phyloP scores from a whole-genome alignment of 345 rosid species.

The Isatis tinctoria region DNA sequence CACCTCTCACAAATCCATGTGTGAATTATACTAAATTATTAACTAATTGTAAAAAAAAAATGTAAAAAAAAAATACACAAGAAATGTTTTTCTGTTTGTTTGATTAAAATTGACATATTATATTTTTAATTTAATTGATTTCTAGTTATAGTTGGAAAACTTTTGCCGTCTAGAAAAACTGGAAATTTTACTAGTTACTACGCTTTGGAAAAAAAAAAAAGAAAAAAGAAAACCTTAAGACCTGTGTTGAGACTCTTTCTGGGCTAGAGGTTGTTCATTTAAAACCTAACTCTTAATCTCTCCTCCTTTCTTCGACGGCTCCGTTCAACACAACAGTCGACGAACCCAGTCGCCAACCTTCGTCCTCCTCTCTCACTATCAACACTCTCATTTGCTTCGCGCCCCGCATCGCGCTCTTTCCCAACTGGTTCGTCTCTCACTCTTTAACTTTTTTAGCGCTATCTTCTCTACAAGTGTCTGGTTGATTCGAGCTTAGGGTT shows the following conservation, averaged over 20 bases:
- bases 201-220: not conserved
- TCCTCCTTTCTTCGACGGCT: not conserved
- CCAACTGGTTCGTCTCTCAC: slow-evolving; percentile 5
- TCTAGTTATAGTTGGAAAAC: too few relatives aligned
- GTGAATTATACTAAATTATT: too few relatives aligned
- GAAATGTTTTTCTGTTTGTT: too few relatives aligned
- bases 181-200: not conserved
- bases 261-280: not conserved
- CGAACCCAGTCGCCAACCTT: slow-evolving; percentile 3
- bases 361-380: not conserved
- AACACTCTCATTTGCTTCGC: not conserved
- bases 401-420: not conserved
- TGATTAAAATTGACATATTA: too few relatives aligned
- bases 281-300: slow-evolving; percentile 20
- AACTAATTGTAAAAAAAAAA: not conserved
- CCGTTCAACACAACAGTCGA: slow-evolving; percentile 1
- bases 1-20: not conserved
- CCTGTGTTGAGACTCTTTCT: not conserved
- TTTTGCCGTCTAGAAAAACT: too few relatives aligned
- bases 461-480: not conserved
- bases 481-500: slow-evolving; percentile 5
- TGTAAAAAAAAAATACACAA: too few relatives aligned
- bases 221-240: not conserved
- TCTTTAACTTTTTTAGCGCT: not conserved
- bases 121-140: too few relatives aligned